Percentiles rank a stretch among this genome's conserved stretches.
These are phyloP conservation scores for Penicillium lividum DNA, from an alignment of 495 filamentous ascomycete species.

Conservation along the genomic window DNA sequence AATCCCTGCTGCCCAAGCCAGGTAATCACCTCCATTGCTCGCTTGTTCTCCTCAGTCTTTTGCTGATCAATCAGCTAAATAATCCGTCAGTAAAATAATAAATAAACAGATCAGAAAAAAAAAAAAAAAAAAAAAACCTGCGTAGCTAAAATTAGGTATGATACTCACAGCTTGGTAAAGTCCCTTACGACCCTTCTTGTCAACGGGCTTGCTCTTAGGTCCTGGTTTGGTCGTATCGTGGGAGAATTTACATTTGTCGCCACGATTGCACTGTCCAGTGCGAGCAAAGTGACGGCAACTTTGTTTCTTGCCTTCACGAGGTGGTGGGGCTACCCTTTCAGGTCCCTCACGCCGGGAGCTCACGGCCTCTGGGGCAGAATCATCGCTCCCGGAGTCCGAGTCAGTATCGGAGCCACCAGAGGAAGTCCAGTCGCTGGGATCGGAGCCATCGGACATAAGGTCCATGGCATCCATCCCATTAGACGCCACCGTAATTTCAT, in stretches of 20 bases:
- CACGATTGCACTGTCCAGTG: slow-evolving; percentile 46
- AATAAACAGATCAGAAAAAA: background rate
- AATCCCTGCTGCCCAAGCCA: slow-evolving; percentile 47
- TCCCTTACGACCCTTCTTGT: slow-evolving; percentile 45
- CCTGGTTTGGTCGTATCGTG: slow-evolving; percentile 41
- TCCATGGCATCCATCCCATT: slow-evolving; percentile 4
- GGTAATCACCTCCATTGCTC: slow-evolving; percentile 45
- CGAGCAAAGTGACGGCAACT: slow-evolving; percentile 49
- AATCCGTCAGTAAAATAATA: background rate
- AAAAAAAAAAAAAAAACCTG: background rate
- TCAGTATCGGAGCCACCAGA: slow-evolving; percentile 27
- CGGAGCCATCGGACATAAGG: slow-evolving; percentile 1
- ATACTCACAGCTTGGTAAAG: slow-evolving; percentile 52
- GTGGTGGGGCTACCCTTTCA: slow-evolving; percentile 43
- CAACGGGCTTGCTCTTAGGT: slow-evolving; percentile 32
- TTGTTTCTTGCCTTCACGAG: slow-evolving; percentile 39
- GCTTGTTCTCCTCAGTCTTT: slow-evolving; percentile 44
- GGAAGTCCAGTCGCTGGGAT: slow-evolving; percentile 15
- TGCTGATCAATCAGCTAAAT: slow-evolving; percentile 50
- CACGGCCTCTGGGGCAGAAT: slow-evolving; percentile 44
- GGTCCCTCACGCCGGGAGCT: slow-evolving; percentile 45
- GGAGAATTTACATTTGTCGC: slow-evolving; percentile 47
- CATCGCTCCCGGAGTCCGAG: slow-evolving; percentile 37
- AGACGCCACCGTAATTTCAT: background rate
- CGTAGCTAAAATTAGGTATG: background rate